phyloP scores from a whole-genome alignment of 352 stramenopile genomes.

The Sclerospora graminicola region DNA sequence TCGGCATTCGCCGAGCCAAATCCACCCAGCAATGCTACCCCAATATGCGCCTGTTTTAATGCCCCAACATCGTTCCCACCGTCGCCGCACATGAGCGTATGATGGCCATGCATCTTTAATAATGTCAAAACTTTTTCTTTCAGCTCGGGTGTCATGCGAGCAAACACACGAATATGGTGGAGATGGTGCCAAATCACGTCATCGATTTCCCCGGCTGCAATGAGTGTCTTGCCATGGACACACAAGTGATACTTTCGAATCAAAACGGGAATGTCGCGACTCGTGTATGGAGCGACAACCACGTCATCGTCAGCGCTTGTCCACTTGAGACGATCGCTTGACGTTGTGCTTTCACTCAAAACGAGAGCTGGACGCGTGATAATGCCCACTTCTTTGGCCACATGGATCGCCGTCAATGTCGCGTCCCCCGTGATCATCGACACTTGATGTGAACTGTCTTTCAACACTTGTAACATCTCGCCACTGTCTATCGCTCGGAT shows the following conservation, averaged over 20 bases:
- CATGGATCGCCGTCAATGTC: conserved; percentile 94
- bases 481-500: conserved; percentile 95
- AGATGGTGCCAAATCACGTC: conserved; percentile 77
- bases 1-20: conserved; percentile 81
- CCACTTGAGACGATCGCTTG: conserved; percentile 47
- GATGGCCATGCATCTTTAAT: conserved; percentile 88
- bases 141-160: conserved; percentile 92
- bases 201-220: conserved; percentile 61
- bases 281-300: conserved; percentile 54
- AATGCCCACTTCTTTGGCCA: conserved; percentile 93
- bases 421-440: conserved; percentile 99
- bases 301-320: conserved; percentile 72
- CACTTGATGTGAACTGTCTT: conserved; percentile 86
- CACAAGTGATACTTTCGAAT: conserved; percentile 82
- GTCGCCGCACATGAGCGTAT: conserved; percentile 97
- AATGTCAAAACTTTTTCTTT: conserved; percentile 95
- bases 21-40: conserved; percentile 67
- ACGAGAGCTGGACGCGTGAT: conserved; percentile 70
- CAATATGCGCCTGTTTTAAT: conserved; percentile 88
- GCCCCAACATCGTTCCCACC: conserved; percentile 97
- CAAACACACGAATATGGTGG: conserved; percentile 89
- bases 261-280: conserved; percentile 42
- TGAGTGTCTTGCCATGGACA: conserved; percentile 71
- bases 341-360: conserved; percentile 36
- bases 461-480: conserved; percentile 89